Percentiles rank a stretch among this genome's conserved stretches.
Evolutionary conservation across 495 filamentous ascomycete genomes (phyloP).

Genomic region (Penicillium simplicissimum): DNA sequence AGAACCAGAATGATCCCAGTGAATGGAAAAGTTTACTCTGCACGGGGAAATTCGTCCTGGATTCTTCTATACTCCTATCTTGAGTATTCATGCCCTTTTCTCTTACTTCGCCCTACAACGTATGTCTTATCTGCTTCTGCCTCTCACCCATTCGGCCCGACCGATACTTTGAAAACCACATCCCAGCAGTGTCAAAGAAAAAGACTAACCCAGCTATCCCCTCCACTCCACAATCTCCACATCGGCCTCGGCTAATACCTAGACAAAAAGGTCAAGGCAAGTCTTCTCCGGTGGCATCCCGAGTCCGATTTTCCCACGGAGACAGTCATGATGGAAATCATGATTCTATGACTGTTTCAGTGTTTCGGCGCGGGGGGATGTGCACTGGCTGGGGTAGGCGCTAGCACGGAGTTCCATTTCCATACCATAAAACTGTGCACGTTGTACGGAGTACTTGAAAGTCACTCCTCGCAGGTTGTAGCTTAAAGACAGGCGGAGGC

Average conservation of each 20-base stretch:
- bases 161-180: background rate
- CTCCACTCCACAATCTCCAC: no score
- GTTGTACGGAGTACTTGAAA: no score
- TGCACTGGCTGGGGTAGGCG: background rate
- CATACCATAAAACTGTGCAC: background rate
- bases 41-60: no score
- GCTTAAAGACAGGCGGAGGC: background rate
- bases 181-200: no score
- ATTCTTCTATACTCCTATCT: no score
- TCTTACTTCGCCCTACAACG: background rate
- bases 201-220: no score
- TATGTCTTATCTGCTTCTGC: background rate
- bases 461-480: background rate
- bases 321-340: background rate
- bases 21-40: no score
- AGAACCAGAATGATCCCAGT: no score
- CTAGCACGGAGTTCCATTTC: background rate
- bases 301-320: constrained; percentile 8
- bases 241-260: constrained; percentile 16
- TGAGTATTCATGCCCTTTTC: background rate
- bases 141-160: constrained; percentile 5
- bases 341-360: background rate
- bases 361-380: background rate
- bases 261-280: background rate
- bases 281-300: constrained; percentile 14